Evolutionary conservation across 306 rosid species (phyloP).

Genomic region (Castanea mollissima): DNA sequence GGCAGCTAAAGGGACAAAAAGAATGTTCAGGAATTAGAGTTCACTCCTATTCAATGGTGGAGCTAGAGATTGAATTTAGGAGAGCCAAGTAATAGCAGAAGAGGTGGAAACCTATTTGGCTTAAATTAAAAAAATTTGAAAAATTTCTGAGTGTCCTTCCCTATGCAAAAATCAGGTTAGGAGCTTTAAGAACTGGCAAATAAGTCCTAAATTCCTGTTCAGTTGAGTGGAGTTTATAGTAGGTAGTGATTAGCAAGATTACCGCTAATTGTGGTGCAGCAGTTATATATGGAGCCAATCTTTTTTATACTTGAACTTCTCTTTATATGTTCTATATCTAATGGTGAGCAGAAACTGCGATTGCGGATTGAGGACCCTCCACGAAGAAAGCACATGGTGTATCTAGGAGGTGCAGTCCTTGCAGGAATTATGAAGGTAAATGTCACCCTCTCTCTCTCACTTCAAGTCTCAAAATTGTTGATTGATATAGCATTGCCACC

Average conservation of each 20-base stretch:
- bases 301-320: not conserved
- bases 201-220: not conserved
- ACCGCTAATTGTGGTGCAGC: not conserved
- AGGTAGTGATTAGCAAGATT: not conserved
- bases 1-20: not conserved
- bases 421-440: slow-evolving; percentile 98
- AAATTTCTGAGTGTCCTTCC: not conserved
- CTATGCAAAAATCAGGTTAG: not conserved
- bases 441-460: slow-evolving; percentile 11
- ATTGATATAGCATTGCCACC: not conserved
- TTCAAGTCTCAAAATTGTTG: not conserved
- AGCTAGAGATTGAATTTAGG: not conserved
- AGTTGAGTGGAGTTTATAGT: not conserved
- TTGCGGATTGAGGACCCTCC: slow-evolving; percentile 98
- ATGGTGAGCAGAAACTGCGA: slow-evolving; percentile 67
- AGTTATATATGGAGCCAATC: not conserved
- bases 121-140: not conserved
- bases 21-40: not conserved
- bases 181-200: not conserved
- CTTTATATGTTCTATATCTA: slow-evolving; percentile 5
- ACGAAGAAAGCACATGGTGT: slow-evolving; percentile 98
- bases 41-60: not conserved
- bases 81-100: not conserved
- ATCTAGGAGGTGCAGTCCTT: slow-evolving; percentile 98
- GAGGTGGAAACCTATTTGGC: not conserved